Percentiles rank a stretch among this genome's conserved stretches.
phyloP scores from a whole-genome alignment of 768 basidiomycete genomes.

The Hebeloma cylindrosporum region DNA sequence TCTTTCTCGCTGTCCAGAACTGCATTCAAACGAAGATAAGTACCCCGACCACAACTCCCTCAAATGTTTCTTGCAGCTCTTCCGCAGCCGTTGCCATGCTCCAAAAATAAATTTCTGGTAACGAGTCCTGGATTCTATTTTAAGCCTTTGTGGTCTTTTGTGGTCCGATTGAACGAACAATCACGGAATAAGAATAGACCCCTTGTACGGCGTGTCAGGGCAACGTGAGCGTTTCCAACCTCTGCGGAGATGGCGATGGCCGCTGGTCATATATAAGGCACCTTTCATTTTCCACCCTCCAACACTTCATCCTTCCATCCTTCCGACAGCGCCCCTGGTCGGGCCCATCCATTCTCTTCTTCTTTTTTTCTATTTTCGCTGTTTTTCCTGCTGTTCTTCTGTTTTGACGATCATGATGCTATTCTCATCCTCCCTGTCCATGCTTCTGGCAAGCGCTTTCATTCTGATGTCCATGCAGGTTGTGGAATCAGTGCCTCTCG shows the following conservation, averaged over 20 bases:
- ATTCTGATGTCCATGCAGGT: slow-evolving; percentile 37
- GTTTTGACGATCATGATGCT: slow-evolving; percentile 45
- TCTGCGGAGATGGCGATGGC: not conserved
- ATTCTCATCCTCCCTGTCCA: slow-evolving; percentile 47
- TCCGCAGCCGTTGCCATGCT: not conserved
- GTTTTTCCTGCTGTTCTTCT: slow-evolving; percentile 22
- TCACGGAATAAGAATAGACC: slow-evolving; percentile 8
- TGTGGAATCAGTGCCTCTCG: slow-evolving; percentile 44
- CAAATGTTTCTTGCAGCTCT: not conserved
- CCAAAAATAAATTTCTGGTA: slow-evolving; percentile 4
- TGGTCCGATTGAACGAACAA: no score
- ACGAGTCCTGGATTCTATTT: no score
- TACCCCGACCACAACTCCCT: not conserved
- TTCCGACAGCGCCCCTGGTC: slow-evolving; percentile 21
- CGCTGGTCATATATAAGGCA: slow-evolving; percentile 9
- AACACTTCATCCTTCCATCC: slow-evolving; percentile 11
- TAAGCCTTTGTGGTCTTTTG: no score
- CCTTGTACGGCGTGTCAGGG: slow-evolving; percentile 5
- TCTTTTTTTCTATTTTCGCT: slow-evolving; percentile 29
- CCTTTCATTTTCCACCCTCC: not conserved
- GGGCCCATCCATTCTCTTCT: slow-evolving; percentile 21
- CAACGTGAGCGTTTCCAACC: slow-evolving; percentile 4
- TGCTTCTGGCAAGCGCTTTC: slow-evolving; percentile 54
- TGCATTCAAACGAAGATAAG: not conserved
- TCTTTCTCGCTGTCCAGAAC: not conserved